Base-by-base conservation (phyloP, 2,329 filamentous ascomycete species). In the Hypoxylon sp. region DNA sequence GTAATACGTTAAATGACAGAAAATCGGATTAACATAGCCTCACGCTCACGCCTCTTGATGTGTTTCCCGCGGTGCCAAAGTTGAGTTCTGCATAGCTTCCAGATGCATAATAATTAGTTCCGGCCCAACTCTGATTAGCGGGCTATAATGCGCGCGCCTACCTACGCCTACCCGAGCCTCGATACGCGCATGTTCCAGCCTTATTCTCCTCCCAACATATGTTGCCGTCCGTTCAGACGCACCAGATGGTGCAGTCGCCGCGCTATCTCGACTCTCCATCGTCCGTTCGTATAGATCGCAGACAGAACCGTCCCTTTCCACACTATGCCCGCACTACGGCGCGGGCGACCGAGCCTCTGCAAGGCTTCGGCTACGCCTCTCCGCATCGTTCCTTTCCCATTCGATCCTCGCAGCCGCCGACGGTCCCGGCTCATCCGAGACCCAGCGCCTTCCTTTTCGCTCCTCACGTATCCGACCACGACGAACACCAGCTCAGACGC, bases 401-500 rank as follows among this genome's bases (percentile, higher is more conserved):
- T 45, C 77, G 72, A 31, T 73, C 64, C 48, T 73, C 70, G 11
- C 73, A 76, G 38, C 67, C 73, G 38, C 67, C 72, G 15, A 65
- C 69, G 20, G 70, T 69, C 31, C 49, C 66, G 47, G 56, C 68
- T 41, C 69, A 73, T 41, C 71, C 66, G 58, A 70, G 63, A 40
- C 47, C 68, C 50, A 69, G 65, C 42, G 66, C 64, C 42, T 70
- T 63, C 20, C 60, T 66, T 38, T 52, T 67, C 15, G 63, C 60
- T 54, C 69, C 63, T 62, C 65, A 56, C 60, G 55, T 58, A 59
- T 58, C 62, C 48, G 75, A 78, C 3, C 73, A 75, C 52, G 72
- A 75, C 50, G 92, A 97, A 73, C 88, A 96, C 73, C 90, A 91
- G 67, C 80, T 97, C 54, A 87, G 94, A 64, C 86, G 94, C 65